These are phyloP conservation scores for Blakeslea trispora DNA, from an alignment of 371 early-diverging fungal genomes.

Conservation along the genomic window DNA sequence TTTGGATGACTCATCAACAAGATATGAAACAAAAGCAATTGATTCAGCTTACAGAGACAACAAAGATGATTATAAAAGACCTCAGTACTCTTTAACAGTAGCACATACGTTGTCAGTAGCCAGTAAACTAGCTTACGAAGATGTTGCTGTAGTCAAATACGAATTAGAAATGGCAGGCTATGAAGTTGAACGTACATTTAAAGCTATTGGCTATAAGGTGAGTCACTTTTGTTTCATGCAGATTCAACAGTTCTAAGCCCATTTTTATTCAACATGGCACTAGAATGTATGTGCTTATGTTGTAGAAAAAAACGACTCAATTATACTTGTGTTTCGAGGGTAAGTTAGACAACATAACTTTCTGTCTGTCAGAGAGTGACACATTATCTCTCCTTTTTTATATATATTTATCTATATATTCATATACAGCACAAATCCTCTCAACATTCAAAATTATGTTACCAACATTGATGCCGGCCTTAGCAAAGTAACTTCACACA, in stretches of 20 bases:
- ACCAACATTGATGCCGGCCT: conserved; percentile 52
- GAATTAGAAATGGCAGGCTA: conserved; percentile 56
- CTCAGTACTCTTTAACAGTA: conserved; percentile 48
- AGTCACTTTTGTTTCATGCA: neutral
- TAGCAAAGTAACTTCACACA: conserved; percentile 28
- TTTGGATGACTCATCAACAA: neutral
- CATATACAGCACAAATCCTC: conserved; percentile 52
- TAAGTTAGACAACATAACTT: conserved; percentile 9
- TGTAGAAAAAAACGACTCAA: conserved; percentile 55
- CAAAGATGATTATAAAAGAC: conserved; percentile 16
- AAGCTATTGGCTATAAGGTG: conserved; percentile 59
- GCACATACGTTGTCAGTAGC: conserved; percentile 57
- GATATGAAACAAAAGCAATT: neutral
- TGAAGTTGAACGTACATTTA: conserved; percentile 50
- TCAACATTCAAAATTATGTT: conserved; percentile 60
- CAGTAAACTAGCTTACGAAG: conserved; percentile 58
- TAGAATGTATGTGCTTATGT: conserved; percentile 58
- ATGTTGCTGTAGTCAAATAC: conserved; percentile 54
- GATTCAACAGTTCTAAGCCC: neutral
- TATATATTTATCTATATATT: too few relatives aligned
- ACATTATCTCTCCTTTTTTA: too few relatives aligned
- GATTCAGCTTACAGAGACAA: neutral
- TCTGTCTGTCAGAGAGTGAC: too few relatives aligned
- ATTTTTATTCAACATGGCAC: too few relatives aligned
- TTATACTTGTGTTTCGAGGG: conserved; percentile 57